A percentile compares a stretch with the other conserved stretches of the same genome.
Conservation (phyloP, 805 yeast species). For the Ogataea methanolica region DNA sequence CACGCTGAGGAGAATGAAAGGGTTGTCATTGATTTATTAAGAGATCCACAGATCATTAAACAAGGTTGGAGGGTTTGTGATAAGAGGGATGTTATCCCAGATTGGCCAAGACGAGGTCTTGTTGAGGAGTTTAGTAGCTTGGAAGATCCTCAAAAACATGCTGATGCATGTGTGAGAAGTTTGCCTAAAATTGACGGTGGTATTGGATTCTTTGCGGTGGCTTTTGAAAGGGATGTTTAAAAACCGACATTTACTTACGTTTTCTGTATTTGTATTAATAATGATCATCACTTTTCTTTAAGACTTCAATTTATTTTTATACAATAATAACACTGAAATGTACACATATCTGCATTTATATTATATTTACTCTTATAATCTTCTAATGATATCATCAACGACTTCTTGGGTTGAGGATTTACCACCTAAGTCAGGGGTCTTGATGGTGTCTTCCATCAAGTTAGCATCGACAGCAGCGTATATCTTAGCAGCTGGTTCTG, state of each 20-base stretch:
- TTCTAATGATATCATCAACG: constrained; percentile 68
- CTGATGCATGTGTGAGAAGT: constrained; percentile 85
- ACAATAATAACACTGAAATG: background rate
- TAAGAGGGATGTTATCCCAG: constrained; percentile 63
- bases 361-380: constrained; percentile 30
- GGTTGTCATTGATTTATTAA: constrained; percentile 75
- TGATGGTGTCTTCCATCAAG: constrained; percentile 68
- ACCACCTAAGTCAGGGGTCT: constrained; percentile 97
- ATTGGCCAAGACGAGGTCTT: constrained; percentile 85
- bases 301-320: background rate
- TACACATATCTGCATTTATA: background rate
- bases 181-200: constrained; percentile 91
- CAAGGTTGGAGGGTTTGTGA: constrained; percentile 73
- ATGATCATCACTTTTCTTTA: background rate
- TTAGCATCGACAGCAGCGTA: constrained; percentile 94
- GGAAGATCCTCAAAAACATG: constrained; percentile 47
- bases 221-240: constrained; percentile 55
- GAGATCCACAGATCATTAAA: constrained; percentile 56
- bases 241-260: background rate
- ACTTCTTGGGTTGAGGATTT: constrained; percentile 82
- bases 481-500: constrained; percentile 85
- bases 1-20: constrained; percentile 93
- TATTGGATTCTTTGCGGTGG: constrained; percentile 97
- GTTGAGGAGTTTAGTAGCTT: constrained; percentile 58
- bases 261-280: background rate